These are phyloP conservation scores for Echium plantagineum DNA, from an alignment of 257 asterid genomes.

Conservation along the genomic window DNA sequence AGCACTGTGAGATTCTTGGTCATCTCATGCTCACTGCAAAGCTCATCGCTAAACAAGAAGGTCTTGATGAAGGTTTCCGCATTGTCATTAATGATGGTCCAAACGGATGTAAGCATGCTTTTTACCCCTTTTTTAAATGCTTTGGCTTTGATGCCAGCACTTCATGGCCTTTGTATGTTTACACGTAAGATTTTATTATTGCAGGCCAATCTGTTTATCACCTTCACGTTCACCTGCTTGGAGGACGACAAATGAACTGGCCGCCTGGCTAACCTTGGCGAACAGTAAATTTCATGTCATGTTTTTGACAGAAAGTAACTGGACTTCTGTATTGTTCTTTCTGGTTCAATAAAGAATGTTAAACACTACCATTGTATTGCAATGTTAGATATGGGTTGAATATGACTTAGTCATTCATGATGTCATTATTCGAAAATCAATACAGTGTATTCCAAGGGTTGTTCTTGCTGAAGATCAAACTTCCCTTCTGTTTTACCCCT, in stretches of 20 bases:
- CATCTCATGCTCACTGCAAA: slow-evolving; percentile 72
- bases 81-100: slow-evolving; percentile 87
- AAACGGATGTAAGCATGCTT: slow-evolving; percentile 48
- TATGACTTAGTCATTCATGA: too few species aligned
- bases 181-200: slow-evolving; percentile 2
- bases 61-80: slow-evolving; percentile 78
- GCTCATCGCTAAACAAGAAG: slow-evolving; percentile 84
- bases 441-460: background rate
- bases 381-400: too few species aligned
- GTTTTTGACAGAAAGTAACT: background rate
- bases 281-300: background rate
- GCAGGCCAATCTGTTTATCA: slow-evolving; percentile 92
- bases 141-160: background rate
- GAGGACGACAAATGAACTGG: slow-evolving; percentile 98
- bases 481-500: too few species aligned
- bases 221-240: slow-evolving; percentile 84
- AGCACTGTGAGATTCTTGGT: slow-evolving; percentile 66
- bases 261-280: slow-evolving; percentile 66
- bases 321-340: background rate
- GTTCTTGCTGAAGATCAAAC: too few species aligned
- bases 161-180: background rate
- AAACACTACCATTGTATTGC: background rate
- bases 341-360: background rate
- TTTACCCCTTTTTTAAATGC: background rate
- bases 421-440: too few species aligned